Evolutionary conservation across 139 green algal species (phyloP).

Genomic region (Yamagishiella unicocca): DNA sequence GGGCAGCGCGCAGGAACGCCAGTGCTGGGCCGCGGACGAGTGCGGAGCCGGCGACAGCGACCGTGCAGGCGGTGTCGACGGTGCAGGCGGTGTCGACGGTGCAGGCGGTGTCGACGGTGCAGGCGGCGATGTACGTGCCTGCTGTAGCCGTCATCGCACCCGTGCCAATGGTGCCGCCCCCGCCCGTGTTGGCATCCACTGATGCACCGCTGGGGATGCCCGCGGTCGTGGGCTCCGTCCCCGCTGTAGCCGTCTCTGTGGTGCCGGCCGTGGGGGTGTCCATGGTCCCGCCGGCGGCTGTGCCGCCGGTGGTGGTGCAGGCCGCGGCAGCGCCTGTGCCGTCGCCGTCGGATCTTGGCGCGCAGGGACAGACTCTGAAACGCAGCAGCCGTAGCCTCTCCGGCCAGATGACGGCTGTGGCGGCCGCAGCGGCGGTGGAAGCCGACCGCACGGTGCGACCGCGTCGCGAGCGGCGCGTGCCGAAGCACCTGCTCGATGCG

Average conservation of each 20-base stretch:
- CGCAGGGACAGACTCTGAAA: not conserved
- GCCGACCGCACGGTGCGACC: not conserved
- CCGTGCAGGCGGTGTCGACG: not conserved
- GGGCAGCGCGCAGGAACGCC: not conserved
- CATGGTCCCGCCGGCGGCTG: not conserved
- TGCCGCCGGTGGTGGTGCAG: not conserved
- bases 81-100: not conserved
- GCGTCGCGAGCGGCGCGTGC: constrained; percentile 19
- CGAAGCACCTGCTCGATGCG: constrained; percentile 38
- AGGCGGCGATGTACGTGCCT: not conserved
- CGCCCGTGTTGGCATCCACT: not conserved
- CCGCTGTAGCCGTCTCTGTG: not conserved
- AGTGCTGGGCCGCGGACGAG: not conserved
- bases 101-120: not conserved
- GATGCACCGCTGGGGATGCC: not conserved
- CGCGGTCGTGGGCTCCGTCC: not conserved
- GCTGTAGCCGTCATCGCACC: not conserved
- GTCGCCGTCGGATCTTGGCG: not conserved
- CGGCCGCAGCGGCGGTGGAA: not conserved
- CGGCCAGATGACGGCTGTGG: not conserved
- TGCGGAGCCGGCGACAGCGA: not conserved
- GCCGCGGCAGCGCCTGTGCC: not conserved
- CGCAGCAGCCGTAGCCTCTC: not conserved
- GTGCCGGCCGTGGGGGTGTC: not conserved
- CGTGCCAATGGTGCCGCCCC: not conserved